phyloP scores from a whole-genome alignment of 2,329 filamentous ascomycete genomes.

The Epichloe baconii region DNA sequence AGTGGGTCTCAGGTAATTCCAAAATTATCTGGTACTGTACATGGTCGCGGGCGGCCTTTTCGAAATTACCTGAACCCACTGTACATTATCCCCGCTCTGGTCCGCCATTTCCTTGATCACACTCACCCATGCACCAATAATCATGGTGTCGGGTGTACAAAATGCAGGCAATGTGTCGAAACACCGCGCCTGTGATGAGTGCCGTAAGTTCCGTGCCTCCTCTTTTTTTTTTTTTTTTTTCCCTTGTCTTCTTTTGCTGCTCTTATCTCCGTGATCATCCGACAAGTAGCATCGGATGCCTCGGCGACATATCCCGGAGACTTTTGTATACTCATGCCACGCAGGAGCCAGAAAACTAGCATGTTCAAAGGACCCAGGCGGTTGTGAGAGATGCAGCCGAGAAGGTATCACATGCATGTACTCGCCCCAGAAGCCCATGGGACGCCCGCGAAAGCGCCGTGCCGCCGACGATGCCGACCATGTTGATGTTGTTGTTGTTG shows the following conservation, averaged over 20 bases:
- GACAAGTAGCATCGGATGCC: too few species aligned
- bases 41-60: too few species aligned
- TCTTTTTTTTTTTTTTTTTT: not conserved
- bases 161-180: slow-evolving; percentile 25
- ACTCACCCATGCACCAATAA: not conserved
- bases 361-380: slow-evolving; percentile 48
- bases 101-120: not conserved
- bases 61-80: too few species aligned
- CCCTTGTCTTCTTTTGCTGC: too few species aligned
- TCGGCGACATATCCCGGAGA: not conserved
- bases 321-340: slow-evolving; percentile 8
- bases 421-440: slow-evolving; percentile 54
- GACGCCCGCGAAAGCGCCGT: slow-evolving; percentile 46
- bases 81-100: not conserved
- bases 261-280: too few species aligned
- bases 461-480: slow-evolving; percentile 16
- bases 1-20: too few species aligned
- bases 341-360: slow-evolving; percentile 50
- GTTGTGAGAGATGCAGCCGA: slow-evolving; percentile 44
- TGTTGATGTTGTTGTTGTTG: not conserved
- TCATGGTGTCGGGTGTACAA: not conserved
- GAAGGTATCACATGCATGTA: slow-evolving; percentile 47
- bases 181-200: slow-evolving; percentile 53
- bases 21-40: too few species aligned
- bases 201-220: slow-evolving; percentile 34